Percentiles rank a stretch among this genome's conserved stretches.
Evolutionary conservation across 352 stramenopile species (phyloP).

Genomic region (Globisporangium okanoganense): DNA sequence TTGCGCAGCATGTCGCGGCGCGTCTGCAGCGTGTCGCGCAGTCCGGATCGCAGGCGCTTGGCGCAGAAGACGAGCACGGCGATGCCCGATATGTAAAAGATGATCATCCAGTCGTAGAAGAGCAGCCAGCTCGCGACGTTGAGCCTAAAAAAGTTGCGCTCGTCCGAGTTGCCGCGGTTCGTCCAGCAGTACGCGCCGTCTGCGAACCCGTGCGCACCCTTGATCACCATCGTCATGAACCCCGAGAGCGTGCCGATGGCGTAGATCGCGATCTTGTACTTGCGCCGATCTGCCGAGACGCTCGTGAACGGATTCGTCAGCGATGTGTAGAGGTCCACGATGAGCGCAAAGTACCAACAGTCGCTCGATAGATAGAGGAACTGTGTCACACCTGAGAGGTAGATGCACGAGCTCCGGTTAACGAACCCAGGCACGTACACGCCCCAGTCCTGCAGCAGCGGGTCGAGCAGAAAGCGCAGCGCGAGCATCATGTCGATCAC

Average conservation of each 20-base stretch:
- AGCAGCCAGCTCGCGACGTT: slow-evolving; percentile 73
- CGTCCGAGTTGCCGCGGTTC: slow-evolving; percentile 33
- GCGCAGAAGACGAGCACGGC: slow-evolving; percentile 60
- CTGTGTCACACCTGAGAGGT: slow-evolving; percentile 69
- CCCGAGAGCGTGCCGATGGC: slow-evolving; percentile 31
- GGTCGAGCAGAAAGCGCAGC: slow-evolving; percentile 70
- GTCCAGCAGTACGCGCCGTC: slow-evolving; percentile 84
- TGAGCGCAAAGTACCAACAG: slow-evolving; percentile 81
- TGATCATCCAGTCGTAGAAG: slow-evolving; percentile 85
- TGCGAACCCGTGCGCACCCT: slow-evolving; percentile 43
- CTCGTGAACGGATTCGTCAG: slow-evolving; percentile 87
- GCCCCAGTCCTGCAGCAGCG: slow-evolving; percentile 43
- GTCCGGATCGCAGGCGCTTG: slow-evolving; percentile 56
- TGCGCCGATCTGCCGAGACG: slow-evolving; percentile 53
- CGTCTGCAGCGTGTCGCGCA: slow-evolving; percentile 72
- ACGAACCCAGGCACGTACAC: slow-evolving; percentile 28
- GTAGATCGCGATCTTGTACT: slow-evolving; percentile 67
- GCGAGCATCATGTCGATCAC: slow-evolving; percentile 69
- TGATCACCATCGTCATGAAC: slow-evolving; percentile 33
- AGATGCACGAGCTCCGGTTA: slow-evolving; percentile 34
- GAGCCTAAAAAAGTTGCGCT: slow-evolving; percentile 65
- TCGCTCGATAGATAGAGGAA: slow-evolving; percentile 79
- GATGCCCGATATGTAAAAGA: slow-evolving; percentile 78
- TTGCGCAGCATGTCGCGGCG: slow-evolving; percentile 78
- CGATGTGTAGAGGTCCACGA: slow-evolving; percentile 67